phyloP scores from a whole-genome alignment of 805 yeast genomes.

The Sungouiella blattae region DNA sequence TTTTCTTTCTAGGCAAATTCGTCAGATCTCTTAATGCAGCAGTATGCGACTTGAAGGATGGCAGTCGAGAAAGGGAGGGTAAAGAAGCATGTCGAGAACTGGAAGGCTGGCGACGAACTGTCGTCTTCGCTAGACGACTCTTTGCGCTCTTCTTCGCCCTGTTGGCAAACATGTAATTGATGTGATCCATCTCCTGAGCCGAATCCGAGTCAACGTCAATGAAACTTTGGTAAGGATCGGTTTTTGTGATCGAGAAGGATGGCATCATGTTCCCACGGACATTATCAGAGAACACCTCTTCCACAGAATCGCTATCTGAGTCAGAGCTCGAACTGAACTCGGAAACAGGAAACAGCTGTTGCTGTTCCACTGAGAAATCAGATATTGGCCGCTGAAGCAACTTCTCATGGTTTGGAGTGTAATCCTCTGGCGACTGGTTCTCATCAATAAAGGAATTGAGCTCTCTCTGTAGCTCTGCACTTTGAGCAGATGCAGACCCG shows the following conservation, averaged over 20 bases:
- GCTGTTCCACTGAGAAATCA: background rate
- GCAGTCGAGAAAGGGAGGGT: no score
- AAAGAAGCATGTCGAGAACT: no score
- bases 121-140: no score
- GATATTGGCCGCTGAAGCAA: background rate
- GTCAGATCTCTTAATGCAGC: background rate
- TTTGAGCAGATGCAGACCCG: constrained; percentile 2
- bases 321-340: constrained; percentile 7
- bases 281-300: constrained; percentile 1
- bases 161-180: constrained; percentile 7
- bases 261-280: background rate
- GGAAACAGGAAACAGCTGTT: background rate
- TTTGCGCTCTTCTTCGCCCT: background rate
- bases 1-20: background rate
- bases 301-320: constrained; percentile 4
- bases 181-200: constrained; percentile 8
- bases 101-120: no score
- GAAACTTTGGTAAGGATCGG: background rate
- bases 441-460: constrained; percentile 1
- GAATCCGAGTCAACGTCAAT: background rate
- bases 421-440: background rate
- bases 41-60: no score
- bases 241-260: no score
- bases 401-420: background rate
- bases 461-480: constrained; percentile 9